Evolutionary conservation across 106 monocot species (phyloP).

Genomic region (Dactylorhiza incarnata): DNA sequence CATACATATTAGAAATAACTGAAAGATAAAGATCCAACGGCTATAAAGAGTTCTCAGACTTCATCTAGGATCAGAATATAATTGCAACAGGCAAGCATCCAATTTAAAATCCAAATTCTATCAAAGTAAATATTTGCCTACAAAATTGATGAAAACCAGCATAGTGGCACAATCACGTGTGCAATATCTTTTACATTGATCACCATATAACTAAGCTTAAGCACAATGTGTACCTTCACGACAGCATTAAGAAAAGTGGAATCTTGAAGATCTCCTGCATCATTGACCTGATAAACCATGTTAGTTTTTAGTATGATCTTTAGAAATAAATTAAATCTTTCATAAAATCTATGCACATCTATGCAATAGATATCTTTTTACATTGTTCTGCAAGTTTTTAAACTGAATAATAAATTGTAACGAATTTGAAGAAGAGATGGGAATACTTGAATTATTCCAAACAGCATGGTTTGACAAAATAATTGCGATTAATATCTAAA

Average conservation of each 20-base stretch:
- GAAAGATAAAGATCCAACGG: neutral
- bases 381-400: neutral
- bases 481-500: neutral
- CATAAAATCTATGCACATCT: neutral
- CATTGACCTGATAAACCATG: conserved; percentile 41
- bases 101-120: neutral
- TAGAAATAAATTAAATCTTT: neutral
- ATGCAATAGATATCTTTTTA: conserved; percentile 1
- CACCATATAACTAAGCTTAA: neutral
- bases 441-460: neutral
- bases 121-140: neutral
- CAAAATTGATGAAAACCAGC: neutral
- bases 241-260: conserved; percentile 88
- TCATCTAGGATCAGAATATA: neutral
- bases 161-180: neutral
- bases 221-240: conserved; percentile 64
- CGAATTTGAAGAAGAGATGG: neutral
- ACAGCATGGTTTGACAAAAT: neutral
- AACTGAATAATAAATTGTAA: neutral
- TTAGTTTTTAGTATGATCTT: neutral
- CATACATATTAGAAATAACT: neutral
- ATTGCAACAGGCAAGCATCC: neutral
- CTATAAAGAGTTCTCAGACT: neutral
- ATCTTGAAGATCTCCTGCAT: conserved; percentile 56
- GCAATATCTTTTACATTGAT: neutral